phyloP scores from a whole-genome alignment of 371 early-diverging fungal genomes.

The Apophysomyces variabilis region DNA sequence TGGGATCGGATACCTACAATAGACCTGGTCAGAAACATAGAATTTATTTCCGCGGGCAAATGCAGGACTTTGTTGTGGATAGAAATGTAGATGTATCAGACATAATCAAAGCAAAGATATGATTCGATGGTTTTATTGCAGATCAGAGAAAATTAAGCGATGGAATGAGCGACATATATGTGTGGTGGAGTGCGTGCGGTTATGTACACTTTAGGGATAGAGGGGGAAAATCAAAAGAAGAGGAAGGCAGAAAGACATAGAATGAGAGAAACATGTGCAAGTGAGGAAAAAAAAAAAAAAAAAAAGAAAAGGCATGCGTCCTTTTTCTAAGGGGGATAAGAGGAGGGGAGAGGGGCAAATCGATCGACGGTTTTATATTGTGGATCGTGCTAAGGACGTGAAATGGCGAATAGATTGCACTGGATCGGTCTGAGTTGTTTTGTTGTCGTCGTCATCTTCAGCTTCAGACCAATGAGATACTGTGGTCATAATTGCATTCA shows the following conservation, averaged over 20 bases:
- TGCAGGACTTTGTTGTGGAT: constrained; percentile 33
- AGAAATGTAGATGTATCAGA: constrained; percentile 34
- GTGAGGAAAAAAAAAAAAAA: not conserved
- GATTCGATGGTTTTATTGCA: constrained; percentile 7
- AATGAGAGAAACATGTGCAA: constrained; percentile 7
- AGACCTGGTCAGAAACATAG: constrained; percentile 38
- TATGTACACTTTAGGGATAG: constrained; percentile 2
- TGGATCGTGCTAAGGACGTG: constrained; percentile 19
- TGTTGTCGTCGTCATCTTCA: constrained; percentile 1
- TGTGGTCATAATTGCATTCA: constrained; percentile 18
- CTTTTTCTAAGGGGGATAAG: not conserved
- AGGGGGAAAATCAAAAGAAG: no score
- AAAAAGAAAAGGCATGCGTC: constrained; percentile 6
- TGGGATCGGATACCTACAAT: constrained; percentile 17
- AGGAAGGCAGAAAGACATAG: not conserved
- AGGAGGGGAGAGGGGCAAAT: no score
- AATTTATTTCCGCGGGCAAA: constrained; percentile 36
- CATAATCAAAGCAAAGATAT: constrained; percentile 14
- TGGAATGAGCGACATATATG: not conserved
- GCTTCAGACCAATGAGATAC: constrained; percentile 12
- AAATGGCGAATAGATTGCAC: constrained; percentile 21
- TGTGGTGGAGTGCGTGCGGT: not conserved
- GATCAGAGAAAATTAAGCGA: not conserved
- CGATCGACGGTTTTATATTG: not conserved
- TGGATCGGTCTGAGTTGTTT: constrained; percentile 1